Percentiles rank a stretch among this genome's conserved stretches.
phyloP scores from a whole-genome alignment of 495 filamentous ascomycete genomes.

The Xylaria curta region DNA sequence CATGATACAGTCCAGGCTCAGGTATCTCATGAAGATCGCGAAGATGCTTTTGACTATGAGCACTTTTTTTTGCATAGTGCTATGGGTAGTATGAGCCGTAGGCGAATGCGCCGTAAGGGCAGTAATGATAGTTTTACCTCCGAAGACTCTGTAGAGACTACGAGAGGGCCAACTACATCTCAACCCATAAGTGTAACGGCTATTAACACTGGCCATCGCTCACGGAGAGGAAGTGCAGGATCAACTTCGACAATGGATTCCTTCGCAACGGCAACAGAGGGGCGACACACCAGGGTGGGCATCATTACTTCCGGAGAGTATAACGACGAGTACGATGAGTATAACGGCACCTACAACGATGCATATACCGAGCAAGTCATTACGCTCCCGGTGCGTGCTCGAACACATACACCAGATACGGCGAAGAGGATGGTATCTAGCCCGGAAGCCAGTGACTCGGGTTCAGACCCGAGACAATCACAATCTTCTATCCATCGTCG shows the following conservation, averaged over 20 bases:
- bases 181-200: conserved; percentile 29
- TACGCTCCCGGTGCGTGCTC: conserved; percentile 36
- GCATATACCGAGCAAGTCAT: conserved; percentile 32
- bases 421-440: conserved; percentile 41
- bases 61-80: conserved; percentile 92
- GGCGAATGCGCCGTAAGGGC: conserved; percentile 51
- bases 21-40: conserved; percentile 85
- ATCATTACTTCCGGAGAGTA: conserved; percentile 11
- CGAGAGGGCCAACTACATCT: conserved; percentile 55
- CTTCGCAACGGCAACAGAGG: conserved; percentile 85
- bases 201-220: conserved; percentile 42
- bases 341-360: conserved; percentile 22
- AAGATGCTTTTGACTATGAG: conserved; percentile 97
- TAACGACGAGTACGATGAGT: conserved; percentile 17
- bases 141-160: conserved; percentile 77
- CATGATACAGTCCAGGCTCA: conserved; percentile 60
- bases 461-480: conserved; percentile 34
- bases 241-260: conserved; percentile 80
- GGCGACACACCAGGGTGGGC: conserved; percentile 42
- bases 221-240: conserved; percentile 65
- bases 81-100: conserved; percentile 70
- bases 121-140: conserved; percentile 67
- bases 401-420: conserved; percentile 39
- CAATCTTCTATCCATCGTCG: conserved; percentile 40
- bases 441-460: conserved; percentile 44